Base-by-base conservation (phyloP, 129 eudicot genomes). In the Flaveria bidentis region DNA sequence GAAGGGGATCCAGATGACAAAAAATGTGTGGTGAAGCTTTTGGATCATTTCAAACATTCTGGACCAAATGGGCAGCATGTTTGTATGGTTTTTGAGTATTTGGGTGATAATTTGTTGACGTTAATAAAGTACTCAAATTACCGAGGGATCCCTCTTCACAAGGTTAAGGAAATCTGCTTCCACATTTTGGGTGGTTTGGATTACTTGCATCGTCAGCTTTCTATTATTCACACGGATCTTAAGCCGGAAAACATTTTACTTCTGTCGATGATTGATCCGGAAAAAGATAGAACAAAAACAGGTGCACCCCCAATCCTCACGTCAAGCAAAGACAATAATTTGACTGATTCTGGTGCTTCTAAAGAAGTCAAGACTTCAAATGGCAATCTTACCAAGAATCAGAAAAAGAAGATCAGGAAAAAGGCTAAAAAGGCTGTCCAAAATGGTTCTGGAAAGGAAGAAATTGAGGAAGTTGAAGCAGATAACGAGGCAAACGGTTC, bases 61-160 rank as follows among this genome's bases (percentile, higher is more conserved):
- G 98, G 98, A 22, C 97, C 96, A 39, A 94, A 94, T 9, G 98
- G 98, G 72, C 96, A 94, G 81, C 98, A 94, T 84, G 90, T 94
- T 12, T 94, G 98, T 76, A 91, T 94, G 98, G 96, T 94, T 22
- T 91, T 94, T 80, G 97, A 94, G 81, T 91, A 87, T 79, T 73
- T 93, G 81, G 98, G 98, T 4, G 97, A 93, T 80, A 93, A 89
- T 56, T 88, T 94, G 42, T 80, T 94, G 89, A 88, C 96, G 3
- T 85, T 94, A n/a, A 86, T 94, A 45, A 89, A 94, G 81, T 94
- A 91, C 70, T 80, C 93, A 6, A 93, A 86, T 71, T 91, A 88
- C 78, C 78, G 87, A 79, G 98, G 98, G 50, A 10, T 94, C 17
- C 96, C 96, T 61, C 86, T 89, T 67, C 86, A 80, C 74, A 91